phyloP scores from a whole-genome alignment of 2,329 filamentous ascomycete genomes.

The Cladosporium velox region DNA sequence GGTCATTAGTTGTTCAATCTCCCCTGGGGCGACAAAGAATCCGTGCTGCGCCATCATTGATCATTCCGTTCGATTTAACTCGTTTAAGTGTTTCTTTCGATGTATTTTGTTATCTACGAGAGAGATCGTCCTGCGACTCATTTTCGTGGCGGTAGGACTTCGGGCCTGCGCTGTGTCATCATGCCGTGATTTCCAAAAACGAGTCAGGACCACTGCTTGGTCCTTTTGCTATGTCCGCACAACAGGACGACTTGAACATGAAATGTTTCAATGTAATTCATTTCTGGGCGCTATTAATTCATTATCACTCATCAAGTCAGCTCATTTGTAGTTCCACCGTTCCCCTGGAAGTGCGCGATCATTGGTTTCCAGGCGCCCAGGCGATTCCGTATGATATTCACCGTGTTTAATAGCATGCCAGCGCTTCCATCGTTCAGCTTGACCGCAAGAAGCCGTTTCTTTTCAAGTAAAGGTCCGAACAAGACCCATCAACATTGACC shows the following conservation, averaged over 20 bases:
- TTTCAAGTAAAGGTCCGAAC: neutral
- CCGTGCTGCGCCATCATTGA: neutral
- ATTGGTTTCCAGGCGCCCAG: neutral
- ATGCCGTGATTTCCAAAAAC: neutral
- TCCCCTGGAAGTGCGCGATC: neutral
- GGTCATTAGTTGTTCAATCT: neutral
- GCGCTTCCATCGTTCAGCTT: neutral
- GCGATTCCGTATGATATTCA: neutral
- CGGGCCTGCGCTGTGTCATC: neutral
- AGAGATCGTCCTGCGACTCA: neutral
- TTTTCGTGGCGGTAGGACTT: neutral
- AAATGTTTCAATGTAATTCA: neutral
- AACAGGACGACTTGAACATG: neutral
- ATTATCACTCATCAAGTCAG: neutral
- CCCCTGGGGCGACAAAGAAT: neutral
- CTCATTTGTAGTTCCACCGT: neutral
- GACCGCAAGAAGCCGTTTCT: neutral
- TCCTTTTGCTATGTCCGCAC: neutral
- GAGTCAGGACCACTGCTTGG: neutral
- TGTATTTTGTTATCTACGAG: neutral
- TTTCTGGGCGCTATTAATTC: neutral
- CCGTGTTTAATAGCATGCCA: neutral
- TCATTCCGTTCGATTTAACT: neutral
- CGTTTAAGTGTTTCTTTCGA: neutral
- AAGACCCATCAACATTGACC: neutral